Evolutionary conservation across 495 filamentous ascomycete genomes (phyloP).

Genomic region (Xylaria curta): DNA sequence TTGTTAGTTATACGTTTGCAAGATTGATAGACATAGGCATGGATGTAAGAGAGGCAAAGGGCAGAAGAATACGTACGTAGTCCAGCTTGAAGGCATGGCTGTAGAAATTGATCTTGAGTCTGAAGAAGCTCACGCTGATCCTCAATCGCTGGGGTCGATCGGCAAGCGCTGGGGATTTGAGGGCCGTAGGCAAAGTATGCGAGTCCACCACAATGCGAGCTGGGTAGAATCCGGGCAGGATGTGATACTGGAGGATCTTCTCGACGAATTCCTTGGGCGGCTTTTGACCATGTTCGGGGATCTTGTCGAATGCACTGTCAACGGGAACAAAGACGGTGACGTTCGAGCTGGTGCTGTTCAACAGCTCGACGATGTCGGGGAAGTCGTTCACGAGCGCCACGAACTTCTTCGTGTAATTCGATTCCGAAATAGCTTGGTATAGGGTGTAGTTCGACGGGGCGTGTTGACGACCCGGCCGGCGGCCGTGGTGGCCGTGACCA

Average conservation of each 20-base stretch:
- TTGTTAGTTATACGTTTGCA: not conserved
- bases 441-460: slow-evolving; percentile 67
- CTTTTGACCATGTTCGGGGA: slow-evolving; percentile 55
- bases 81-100: slow-evolving; percentile 68
- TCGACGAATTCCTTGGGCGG: slow-evolving; percentile 69
- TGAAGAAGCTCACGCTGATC: slow-evolving; percentile 60
- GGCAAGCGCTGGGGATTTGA: slow-evolving; percentile 62
- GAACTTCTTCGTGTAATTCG: slow-evolving; percentile 77
- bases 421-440: slow-evolving; percentile 75
- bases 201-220: slow-evolving; percentile 61
- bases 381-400: slow-evolving; percentile 73
- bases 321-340: slow-evolving; percentile 82
- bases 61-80: slow-evolving; percentile 55
- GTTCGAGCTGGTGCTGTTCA: slow-evolving; percentile 74
- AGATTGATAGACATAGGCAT: slow-evolving; percentile 42
- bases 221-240: slow-evolving; percentile 66
- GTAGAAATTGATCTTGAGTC: slow-evolving; percentile 75
- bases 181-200: slow-evolving; percentile 74
- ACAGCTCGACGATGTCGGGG: slow-evolving; percentile 68
- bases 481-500: not conserved
- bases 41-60: not conserved
- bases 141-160: slow-evolving; percentile 70
- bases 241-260: slow-evolving; percentile 72
- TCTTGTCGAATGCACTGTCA: slow-evolving; percentile 73
- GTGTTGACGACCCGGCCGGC: slow-evolving; percentile 37